Base-by-base conservation (phyloP, 805 yeast species). In the Ascoidea rubescens region DNA sequence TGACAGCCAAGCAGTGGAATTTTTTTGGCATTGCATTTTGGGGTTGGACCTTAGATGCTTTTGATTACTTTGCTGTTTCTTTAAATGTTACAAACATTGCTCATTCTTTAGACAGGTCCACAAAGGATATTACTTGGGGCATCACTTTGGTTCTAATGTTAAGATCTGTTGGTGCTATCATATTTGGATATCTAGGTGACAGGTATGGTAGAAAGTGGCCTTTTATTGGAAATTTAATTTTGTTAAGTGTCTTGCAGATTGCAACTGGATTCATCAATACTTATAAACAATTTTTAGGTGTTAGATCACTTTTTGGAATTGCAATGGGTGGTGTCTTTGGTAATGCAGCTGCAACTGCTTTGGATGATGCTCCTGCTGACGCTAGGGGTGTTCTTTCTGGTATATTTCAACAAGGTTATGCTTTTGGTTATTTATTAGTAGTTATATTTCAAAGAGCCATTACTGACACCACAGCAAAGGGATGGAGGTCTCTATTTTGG, bases 351-450 rank as follows among this genome's bases (percentile, higher is more conserved):
- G 43, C 43, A 37, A 72, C 76, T 16, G 73, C 79, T 16, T 59
- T 77, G 47, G 80, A 76, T 56, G 79, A 75, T 62, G 68, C 76
- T 58, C 80, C 81, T 8, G 60, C 63, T 30, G 70, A 65, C 42
- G 76, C 82, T 42, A 70, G 77, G 65, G 82, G 84, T 49, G 70
- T 80, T 52, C 65, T 81, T 49, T 74, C 81, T 45, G 87, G 87
- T 50, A 64, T 84, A 46, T 77, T 87, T 62, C 95, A 87, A 66
- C 84, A 86, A 63, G 95, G 95, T 55, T 87, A 82, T 58, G 82
- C 85, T 1, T 73, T 82, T 49, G 88, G 88, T 31, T 81, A 80
- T 58, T 66, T 82, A 31, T 61, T 82, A 54, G 86, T 80, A 5
- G 84, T 80, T 50, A 70, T 80, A 30, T 82, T 80, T 67, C 76